These are phyloP conservation scores for Trichoderma afroharzianum DNA, from an alignment of 2,329 filamentous ascomycete species.

Conservation along the genomic window DNA sequence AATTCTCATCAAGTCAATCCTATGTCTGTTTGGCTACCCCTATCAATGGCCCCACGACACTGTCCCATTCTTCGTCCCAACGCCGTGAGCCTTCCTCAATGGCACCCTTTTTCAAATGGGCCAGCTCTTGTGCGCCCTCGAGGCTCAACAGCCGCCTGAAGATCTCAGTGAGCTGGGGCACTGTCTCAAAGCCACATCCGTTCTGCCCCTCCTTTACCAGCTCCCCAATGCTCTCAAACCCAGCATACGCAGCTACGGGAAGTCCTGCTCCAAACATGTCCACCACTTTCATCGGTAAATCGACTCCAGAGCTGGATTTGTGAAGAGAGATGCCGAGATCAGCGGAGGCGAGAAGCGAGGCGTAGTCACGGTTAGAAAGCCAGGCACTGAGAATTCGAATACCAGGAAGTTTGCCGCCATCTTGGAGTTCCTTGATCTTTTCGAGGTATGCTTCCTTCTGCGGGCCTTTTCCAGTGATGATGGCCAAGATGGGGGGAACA, in stretches of 20 bases:
- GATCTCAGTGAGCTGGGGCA: constrained; percentile 60
- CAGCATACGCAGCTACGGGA: constrained; percentile 81
- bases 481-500: constrained; percentile 68
- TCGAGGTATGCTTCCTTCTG: constrained; percentile 72
- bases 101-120: constrained; percentile 64
- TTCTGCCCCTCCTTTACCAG: constrained; percentile 85
- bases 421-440: constrained; percentile 59
- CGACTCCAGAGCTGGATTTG: constrained; percentile 89
- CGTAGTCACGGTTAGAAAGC: constrained; percentile 81
- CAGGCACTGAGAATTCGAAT: constrained; percentile 78
- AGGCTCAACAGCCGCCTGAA: constrained; percentile 62
- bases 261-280: constrained; percentile 97
- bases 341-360: constrained; percentile 74
- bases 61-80: constrained; percentile 94
- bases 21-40: constrained; percentile 36
- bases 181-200: constrained; percentile 76
- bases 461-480: constrained; percentile 94
- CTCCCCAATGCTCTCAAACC: constrained; percentile 85
- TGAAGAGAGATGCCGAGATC: constrained; percentile 90
- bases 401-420: constrained; percentile 60
- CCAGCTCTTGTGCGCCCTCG: constrained; percentile 50
- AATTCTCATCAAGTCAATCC: background rate
- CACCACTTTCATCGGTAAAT: constrained; percentile 98
- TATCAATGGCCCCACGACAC: constrained; percentile 71
- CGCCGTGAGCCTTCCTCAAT: constrained; percentile 68